phyloP scores from a whole-genome alignment of 2,329 filamentous ascomycete genomes.

The Cytospora paraplurivora region DNA sequence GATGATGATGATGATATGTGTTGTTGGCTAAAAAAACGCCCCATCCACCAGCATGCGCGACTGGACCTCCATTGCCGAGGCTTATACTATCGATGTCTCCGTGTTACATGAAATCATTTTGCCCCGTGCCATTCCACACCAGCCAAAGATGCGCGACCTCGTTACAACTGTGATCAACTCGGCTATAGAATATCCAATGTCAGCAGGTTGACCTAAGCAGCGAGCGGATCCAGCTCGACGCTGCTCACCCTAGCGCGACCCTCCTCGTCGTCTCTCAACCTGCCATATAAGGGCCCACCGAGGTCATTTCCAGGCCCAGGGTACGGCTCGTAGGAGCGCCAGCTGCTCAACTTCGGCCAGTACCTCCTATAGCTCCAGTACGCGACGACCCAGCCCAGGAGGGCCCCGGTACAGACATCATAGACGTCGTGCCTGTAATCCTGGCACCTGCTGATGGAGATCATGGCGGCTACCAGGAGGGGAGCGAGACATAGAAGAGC shows the following conservation, averaged over 20 bases:
- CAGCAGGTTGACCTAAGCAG: slow-evolving; percentile 25
- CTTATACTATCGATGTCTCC: neutral
- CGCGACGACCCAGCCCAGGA: slow-evolving; percentile 61
- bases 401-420: slow-evolving; percentile 64
- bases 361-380: slow-evolving; percentile 69
- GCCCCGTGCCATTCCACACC: neutral
- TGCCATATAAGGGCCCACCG: slow-evolving; percentile 39
- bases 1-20: neutral
- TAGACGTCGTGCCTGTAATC: slow-evolving; percentile 74
- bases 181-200: slow-evolving; percentile 26
- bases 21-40: neutral
- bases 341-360: slow-evolving; percentile 58
- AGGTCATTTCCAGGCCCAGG: slow-evolving; percentile 41
- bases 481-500: slow-evolving; percentile 61
- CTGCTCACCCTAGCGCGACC: slow-evolving; percentile 46
- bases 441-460: slow-evolving; percentile 69
- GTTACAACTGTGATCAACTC: neutral
- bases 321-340: slow-evolving; percentile 60
- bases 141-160: neutral
- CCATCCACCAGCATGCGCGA: neutral
- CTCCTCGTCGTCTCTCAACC: slow-evolving; percentile 58
- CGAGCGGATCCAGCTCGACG: slow-evolving; percentile 39
- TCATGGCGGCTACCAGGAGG: slow-evolving; percentile 64
- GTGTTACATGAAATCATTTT: neutral
- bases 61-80: neutral